Percentiles rank a stretch among this genome's conserved stretches.
These are phyloP conservation scores for Aspergillaceae sp. DNA, from an alignment of 2,329 filamentous ascomycete species.

Conservation along the genomic window DNA sequence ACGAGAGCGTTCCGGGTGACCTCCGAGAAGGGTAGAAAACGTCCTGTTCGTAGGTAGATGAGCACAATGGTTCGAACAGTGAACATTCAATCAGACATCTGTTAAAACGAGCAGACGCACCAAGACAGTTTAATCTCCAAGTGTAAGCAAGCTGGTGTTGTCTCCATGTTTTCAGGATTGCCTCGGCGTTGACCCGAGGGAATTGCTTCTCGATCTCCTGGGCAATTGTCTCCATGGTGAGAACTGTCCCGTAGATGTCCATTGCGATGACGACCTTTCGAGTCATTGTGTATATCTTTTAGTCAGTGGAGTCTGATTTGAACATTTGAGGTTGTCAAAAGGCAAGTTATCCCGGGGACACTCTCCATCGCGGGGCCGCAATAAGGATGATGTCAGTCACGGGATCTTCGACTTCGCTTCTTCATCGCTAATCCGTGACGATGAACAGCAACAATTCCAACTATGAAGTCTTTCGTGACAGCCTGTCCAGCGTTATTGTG, in stretches of 20 bases:
- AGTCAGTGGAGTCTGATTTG: too few species aligned
- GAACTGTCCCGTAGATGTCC: conserved; percentile 65
- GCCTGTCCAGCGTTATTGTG: conserved; percentile 60
- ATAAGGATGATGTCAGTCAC: conserved; percentile 4
- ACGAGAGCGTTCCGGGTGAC: conserved; percentile 54
- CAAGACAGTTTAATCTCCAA: conserved; percentile 68
- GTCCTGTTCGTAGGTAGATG: conserved; percentile 34
- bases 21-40: conserved; percentile 54
- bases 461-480: conserved; percentile 64
- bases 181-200: conserved; percentile 48
- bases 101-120: conserved; percentile 34
- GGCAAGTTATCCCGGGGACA: not conserved
- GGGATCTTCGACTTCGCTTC: not conserved
- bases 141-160: conserved; percentile 69
- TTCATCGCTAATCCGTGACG: not conserved
- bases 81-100: too few species aligned
- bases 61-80: conserved; percentile 1
- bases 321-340: too few species aligned
- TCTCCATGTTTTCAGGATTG: conserved; percentile 55
- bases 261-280: conserved; percentile 53
- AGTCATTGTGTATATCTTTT: conserved; percentile 7
- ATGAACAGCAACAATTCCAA: conserved; percentile 33
- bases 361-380: not conserved
- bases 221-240: conserved; percentile 62
- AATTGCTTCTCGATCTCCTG: conserved; percentile 50